Evolutionary conservation across 768 basidiomycete genomes (phyloP).

Genomic region (Dacryopinax primogenitus): DNA sequence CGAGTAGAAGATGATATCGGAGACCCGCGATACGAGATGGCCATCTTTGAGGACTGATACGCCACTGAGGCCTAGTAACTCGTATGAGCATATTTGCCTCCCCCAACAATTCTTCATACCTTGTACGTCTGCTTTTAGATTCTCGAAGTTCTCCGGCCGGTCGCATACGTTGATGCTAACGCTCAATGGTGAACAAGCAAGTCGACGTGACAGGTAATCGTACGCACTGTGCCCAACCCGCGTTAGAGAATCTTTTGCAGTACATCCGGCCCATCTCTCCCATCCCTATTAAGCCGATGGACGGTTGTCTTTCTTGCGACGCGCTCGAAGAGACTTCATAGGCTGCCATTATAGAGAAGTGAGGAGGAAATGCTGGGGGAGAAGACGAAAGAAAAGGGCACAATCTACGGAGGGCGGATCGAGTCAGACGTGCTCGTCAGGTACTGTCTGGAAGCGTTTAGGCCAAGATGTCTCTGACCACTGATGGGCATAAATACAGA

Average conservation of each 20-base stretch:
- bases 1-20: slow-evolving; percentile 89
- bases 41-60: slow-evolving; percentile 65
- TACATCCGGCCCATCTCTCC: slow-evolving; percentile 97
- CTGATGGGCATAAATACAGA: not conserved
- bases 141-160: slow-evolving; percentile 55
- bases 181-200: not conserved
- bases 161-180: slow-evolving; percentile 90
- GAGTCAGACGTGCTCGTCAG: not conserved
- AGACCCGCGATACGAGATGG: slow-evolving; percentile 72
- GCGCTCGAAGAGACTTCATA: slow-evolving; percentile 22
- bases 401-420: not conserved
- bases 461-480: not conserved
- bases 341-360: not conserved
- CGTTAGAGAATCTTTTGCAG: slow-evolving; percentile 56
- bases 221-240: slow-evolving; percentile 73
- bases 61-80: slow-evolving; percentile 38
- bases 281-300: slow-evolving; percentile 90
- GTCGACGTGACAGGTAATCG: not conserved
- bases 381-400: no score
- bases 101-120: slow-evolving; percentile 25
- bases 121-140: slow-evolving; percentile 45
- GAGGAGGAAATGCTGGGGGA: not conserved
- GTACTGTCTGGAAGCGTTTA: not conserved
- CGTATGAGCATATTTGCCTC: slow-evolving; percentile 8
- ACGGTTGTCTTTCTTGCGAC: slow-evolving; percentile 45